Evolutionary conservation across 1,284 basidiomycete species (phyloP).

Genomic region (Cystobasidium sp.): DNA sequence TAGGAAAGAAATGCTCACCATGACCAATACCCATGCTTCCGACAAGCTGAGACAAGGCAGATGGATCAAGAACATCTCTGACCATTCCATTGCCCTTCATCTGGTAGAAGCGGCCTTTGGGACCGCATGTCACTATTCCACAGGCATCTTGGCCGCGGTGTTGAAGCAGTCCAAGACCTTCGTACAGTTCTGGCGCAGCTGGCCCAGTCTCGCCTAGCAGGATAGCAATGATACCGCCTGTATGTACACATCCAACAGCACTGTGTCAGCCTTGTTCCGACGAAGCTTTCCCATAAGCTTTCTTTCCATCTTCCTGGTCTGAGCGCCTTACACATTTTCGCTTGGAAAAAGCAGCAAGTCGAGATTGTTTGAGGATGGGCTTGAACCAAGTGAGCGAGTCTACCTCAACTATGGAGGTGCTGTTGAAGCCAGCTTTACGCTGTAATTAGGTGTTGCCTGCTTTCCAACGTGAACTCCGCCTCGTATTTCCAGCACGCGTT

Average conservation of each 20-base stretch:
- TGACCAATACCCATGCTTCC: constrained; percentile 99
- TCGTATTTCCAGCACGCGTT: no score
- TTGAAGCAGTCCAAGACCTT: constrained; percentile 87
- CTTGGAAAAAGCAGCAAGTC: neutral
- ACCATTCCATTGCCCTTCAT: constrained; percentile 99
- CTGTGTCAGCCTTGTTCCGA: neutral
- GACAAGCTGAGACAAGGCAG: constrained; percentile 74
- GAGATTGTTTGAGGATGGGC: neutral
- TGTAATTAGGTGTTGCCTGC: no score
- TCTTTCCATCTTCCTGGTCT: neutral
- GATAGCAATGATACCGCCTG: constrained; percentile 42
- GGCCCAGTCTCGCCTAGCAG: constrained; percentile 23
- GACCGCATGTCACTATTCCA: constrained; percentile 94
- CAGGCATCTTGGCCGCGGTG: constrained; percentile 97
- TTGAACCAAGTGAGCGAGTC: neutral
- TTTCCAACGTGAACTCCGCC: no score
- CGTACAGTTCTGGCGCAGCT: constrained; percentile 55
- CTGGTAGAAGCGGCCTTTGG: constrained; percentile 93
- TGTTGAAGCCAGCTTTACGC: constrained; percentile 14
- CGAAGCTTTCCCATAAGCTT: neutral
- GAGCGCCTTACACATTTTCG: constrained; percentile 25
- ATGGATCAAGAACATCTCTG: constrained; percentile 90
- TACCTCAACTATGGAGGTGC: neutral
- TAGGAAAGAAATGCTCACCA: constrained; percentile 64
- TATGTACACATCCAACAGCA: neutral